Conservation (phyloP, 805 yeast species). For the Cyberlindnera xishuangbannaensis region DNA sequence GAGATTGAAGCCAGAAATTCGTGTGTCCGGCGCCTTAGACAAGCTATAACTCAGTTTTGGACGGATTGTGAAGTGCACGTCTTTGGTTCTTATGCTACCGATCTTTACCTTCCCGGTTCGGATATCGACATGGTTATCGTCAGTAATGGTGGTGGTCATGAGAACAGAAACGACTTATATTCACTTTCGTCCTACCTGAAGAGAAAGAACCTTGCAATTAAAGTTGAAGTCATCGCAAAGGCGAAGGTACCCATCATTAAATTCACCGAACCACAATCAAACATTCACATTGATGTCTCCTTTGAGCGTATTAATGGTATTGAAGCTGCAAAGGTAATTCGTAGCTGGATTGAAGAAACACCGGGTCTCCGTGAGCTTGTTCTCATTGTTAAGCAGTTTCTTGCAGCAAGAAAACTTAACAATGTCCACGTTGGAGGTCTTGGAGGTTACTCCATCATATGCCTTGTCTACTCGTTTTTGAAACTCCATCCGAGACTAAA, state of each 20-base stretch:
- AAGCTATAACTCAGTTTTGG: slow-evolving; percentile 56
- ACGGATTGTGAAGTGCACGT: slow-evolving; percentile 73
- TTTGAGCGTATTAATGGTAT: slow-evolving; percentile 82
- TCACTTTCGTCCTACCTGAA: slow-evolving; percentile 68
- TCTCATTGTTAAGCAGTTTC: slow-evolving; percentile 76
- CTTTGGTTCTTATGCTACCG: slow-evolving; percentile 94
- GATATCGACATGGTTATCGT: slow-evolving; percentile 91
- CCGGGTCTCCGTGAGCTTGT: slow-evolving; percentile 83
- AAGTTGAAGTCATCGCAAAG: slow-evolving; percentile 79
- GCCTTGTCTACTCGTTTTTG: slow-evolving; percentile 74
- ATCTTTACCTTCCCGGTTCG: slow-evolving; percentile 86
- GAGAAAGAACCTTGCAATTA: slow-evolving; percentile 52
- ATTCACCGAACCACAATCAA: slow-evolving; percentile 66
- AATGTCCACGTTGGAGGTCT: slow-evolving; percentile 91
- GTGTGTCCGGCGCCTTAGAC: slow-evolving; percentile 56
- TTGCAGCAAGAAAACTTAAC: slow-evolving; percentile 69
- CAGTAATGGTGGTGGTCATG: slow-evolving; percentile 52
- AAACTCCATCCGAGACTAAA: slow-evolving; percentile 72
- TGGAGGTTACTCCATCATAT: slow-evolving; percentile 92
- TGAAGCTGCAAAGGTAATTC: slow-evolving; percentile 72
- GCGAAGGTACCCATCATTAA: slow-evolving; percentile 95
- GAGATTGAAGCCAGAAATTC: slow-evolving; percentile 66
- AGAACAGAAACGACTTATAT: slow-evolving; percentile 59
- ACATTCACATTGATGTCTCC: slow-evolving; percentile 81
- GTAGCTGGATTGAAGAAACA: slow-evolving; percentile 63